Base-by-base conservation (phyloP, 1,284 basidiomycete species). In the Mycocalia duriaeana region DNA sequence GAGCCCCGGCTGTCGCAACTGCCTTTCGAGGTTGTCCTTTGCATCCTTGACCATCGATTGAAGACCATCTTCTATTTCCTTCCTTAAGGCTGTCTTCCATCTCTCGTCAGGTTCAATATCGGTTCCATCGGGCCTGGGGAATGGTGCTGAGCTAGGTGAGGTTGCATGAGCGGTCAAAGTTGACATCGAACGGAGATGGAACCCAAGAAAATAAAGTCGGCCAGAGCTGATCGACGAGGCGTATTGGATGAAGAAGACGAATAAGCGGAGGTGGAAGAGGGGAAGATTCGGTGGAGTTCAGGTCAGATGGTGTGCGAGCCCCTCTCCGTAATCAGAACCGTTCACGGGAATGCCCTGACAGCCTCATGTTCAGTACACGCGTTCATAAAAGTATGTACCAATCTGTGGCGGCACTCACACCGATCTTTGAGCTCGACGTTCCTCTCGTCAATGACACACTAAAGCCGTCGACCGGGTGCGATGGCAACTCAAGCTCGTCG, bases 81-180 rank as follows among this genome's bases (percentile, higher is more conserved):
- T 54, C 53, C 58, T 66, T 50, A 77, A 62, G 1, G 53, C 50
- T 20, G 52, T 57, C 57, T 79, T 81, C 79, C 79, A 81, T 47
- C 68, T 62, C 5, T 73, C 69, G 60, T 79, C 73, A 3, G 76
- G 77, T 54, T 81, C 79, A 46, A 72, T 55, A 59, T 77, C 71
- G 44, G 60, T 50, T 36, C 22, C 53, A 59, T 62, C 54, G 48
- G 50, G 37, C 40, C 46, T 52, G 46, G 38, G 40, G 37, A 48
- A 44, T 34, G 50, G 11, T 28, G 46, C 49, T 28, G 51, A 45
- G 24, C 50, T 50, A 50, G 59, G 54, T 50, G 58, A 55, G 49
- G 57, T 52, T 46, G 51, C 52, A 50, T 52, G 52, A 41, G 56
- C 53, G 44, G 59, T 49, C 46, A 62, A 47, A 45, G 70, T 60